phyloP scores from a whole-genome alignment of 2,329 filamentous ascomycete species.

The Aureobasidium vineae region DNA sequence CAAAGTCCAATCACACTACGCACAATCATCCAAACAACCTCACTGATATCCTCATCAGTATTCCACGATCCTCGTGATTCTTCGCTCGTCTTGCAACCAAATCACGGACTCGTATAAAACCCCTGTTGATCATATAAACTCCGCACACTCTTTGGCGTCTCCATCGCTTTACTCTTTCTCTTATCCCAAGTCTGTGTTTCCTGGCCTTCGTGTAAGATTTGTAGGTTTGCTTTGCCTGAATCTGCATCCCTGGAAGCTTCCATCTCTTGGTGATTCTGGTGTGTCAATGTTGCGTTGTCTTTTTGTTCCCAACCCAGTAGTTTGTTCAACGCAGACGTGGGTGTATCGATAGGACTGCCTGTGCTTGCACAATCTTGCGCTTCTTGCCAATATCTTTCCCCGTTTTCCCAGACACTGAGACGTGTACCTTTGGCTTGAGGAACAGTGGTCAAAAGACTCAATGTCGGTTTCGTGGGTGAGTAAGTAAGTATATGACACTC shows the following conservation, averaged over 20 bases:
- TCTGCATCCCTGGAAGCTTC: no score
- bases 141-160: constrained; percentile 11
- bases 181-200: background rate
- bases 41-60: background rate
- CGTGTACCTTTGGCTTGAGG: background rate
- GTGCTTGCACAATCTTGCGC: background rate
- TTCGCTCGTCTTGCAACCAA: no score
- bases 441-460: constrained; percentile 8
- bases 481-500: constrained; percentile 4
- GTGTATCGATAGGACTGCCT: background rate
- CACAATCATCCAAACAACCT: constrained; percentile 6
- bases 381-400: constrained; percentile 11
- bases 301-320: background rate
- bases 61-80: background rate
- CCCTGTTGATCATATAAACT: constrained; percentile 10
- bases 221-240: background rate
- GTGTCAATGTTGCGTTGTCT: background rate
- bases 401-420: background rate
- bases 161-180: constrained; percentile 6
- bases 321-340: background rate
- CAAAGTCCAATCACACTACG: constrained; percentile 5
- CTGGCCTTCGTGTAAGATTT: background rate
- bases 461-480: background rate
- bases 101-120: constrained; percentile 2
- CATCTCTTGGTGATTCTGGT: no score